Base-by-base conservation (phyloP, 345 rosid species). In the Linum trigynum region DNA sequence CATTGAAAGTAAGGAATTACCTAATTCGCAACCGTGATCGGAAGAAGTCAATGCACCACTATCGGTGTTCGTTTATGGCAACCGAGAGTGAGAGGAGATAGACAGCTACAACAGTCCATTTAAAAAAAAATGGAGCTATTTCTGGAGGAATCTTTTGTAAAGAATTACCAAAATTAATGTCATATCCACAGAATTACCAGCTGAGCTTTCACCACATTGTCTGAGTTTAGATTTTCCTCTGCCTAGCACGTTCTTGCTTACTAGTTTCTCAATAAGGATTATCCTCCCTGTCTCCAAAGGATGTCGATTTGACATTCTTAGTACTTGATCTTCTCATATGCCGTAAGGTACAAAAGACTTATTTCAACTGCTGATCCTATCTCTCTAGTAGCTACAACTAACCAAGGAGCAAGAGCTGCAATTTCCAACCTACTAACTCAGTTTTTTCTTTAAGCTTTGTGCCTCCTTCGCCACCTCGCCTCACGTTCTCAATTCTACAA, bases 361-460 rank as follows among this genome's bases (percentile, higher is more conserved):
- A 73, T 76, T 81, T 70, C 80, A 80, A 75, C 76, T 73, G 68
- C 94, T 92, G 39, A 82, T 96, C 76, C 97, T 81, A 72, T 88
- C 98, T 77, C 86, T 82, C 75, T 78, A 86, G 77, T 97, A 90
- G 78, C 98, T 86, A 78, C 98, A 90, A 57, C 90, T 90, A 53
- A 86, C 87, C 75, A 92, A 76, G 60, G 92, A 92, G 75, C 98
- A 92, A 11, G 88, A 80, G 48, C 75, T 78, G 75, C 98, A 92
- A 61, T 84, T 90, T 77, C 78, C 77, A 74, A 77, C 72, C 68
- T 66, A 71, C 68, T 65, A 80, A 39, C 84, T 79, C 68, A 92
- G 79, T 81, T 84, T 92, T 74, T 69, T 88, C 84, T 83, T 92
- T 42, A 90, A 84, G 81, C 97, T 81, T 43, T 86, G 80, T 50